Conservation (phyloP, 2,329 filamentous ascomycete genomes). For the Trichoderma cornu-damae region DNA sequence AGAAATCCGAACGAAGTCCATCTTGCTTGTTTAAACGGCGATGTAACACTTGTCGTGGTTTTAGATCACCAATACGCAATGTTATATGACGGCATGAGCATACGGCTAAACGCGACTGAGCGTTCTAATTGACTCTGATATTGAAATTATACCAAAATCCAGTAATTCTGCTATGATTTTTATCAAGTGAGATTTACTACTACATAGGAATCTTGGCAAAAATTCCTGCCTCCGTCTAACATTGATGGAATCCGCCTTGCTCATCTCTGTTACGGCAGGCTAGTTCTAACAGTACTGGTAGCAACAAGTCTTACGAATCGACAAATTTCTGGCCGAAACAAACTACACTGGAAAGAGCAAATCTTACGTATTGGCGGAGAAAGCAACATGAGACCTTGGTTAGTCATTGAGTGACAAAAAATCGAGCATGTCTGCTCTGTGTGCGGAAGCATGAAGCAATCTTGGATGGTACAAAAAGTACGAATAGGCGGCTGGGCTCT, state of each 20-base stretch:
- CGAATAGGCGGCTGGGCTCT: too few relatives aligned
- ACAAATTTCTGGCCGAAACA: not conserved
- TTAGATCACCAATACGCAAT: not conserved
- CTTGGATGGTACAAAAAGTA: too few relatives aligned
- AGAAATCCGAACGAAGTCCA: not conserved
- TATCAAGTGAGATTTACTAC: not conserved
- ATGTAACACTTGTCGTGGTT: not conserved
- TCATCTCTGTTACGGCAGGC: not conserved
- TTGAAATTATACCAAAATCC: not conserved
- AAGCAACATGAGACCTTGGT: not conserved
- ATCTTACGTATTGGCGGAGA: not conserved
- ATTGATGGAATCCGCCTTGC: not conserved
- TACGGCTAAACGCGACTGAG: not conserved
- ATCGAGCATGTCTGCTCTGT: not conserved
- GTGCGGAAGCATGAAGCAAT: too few relatives aligned
- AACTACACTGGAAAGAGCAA: not conserved
- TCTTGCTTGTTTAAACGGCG: not conserved
- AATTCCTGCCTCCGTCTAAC: not conserved
- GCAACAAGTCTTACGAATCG: not conserved
- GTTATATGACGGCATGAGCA: not conserved
- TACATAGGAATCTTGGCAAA: not conserved
- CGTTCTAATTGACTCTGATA: not conserved
- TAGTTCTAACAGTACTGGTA: not conserved
- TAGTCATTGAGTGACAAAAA: not conserved
- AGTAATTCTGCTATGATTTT: not conserved